Conservation (phyloP, 176 grass and related monocot species). For the Avena atlantica region DNA sequence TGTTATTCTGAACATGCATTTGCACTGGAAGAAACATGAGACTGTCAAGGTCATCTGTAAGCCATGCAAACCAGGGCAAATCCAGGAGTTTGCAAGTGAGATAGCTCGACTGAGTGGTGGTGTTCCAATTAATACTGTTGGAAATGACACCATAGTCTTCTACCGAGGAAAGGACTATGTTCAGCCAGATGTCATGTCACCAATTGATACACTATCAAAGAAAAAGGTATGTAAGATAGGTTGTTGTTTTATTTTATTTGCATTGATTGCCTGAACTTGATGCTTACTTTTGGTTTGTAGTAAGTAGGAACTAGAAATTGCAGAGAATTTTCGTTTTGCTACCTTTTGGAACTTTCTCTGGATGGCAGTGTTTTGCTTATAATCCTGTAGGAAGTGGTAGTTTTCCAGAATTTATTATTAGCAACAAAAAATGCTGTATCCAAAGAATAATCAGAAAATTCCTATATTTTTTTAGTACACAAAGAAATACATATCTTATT, state of each 20-base stretch:
- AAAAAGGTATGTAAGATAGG: constrained; percentile 63
- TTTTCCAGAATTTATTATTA: background rate
- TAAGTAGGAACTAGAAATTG: background rate
- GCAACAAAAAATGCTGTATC: background rate
- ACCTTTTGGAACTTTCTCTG: background rate
- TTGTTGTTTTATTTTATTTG: background rate
- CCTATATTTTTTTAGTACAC: background rate
- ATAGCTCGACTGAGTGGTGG: constrained; percentile 84
- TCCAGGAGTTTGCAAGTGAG: constrained; percentile 84
- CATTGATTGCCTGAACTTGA: background rate
- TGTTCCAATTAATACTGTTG: constrained; percentile 70
- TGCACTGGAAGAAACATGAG: constrained; percentile 99
- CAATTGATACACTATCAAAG: constrained; percentile 87
- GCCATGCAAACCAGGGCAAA: constrained; percentile 83
- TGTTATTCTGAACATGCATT: constrained; percentile 97
- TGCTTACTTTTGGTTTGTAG: background rate
- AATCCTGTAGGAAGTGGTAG: background rate
- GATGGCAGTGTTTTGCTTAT: background rate
- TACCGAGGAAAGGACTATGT: constrained; percentile 90
- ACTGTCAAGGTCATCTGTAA: constrained; percentile 93
- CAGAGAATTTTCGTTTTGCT: background rate
- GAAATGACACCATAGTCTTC: constrained; percentile 82
- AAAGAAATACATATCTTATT: background rate
- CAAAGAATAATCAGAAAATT: background rate
- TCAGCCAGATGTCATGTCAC: constrained; percentile 95